Conservation (phyloP, 1,284 basidiomycete genomes). For the Puccinia brachypodii region DNA sequence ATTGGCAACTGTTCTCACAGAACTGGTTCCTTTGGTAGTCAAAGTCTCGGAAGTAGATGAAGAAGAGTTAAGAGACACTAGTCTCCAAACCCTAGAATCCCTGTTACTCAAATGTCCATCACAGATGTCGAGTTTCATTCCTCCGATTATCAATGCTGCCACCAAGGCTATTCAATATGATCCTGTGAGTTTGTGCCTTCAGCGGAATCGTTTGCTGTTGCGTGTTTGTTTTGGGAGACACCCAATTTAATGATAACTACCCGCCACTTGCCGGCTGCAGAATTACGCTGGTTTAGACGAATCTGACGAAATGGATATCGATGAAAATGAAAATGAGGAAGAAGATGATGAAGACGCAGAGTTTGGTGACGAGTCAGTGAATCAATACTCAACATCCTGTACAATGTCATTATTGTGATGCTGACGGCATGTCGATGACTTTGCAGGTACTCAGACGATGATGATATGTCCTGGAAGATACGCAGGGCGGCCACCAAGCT, state of each 20-base stretch:
- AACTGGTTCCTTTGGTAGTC: conserved; percentile 66
- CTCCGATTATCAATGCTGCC: conserved; percentile 68
- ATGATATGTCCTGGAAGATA: conserved; percentile 98
- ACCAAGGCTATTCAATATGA: conserved; percentile 85
- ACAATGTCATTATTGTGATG: not conserved
- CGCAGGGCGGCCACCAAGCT: conserved; percentile 89
- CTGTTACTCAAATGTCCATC: conserved; percentile 77
- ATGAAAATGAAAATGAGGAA: conserved; percentile 63
- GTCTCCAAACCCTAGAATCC: conserved; percentile 77
- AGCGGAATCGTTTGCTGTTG: not conserved
- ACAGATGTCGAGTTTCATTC: conserved; percentile 74
- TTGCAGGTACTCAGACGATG: conserved; percentile 87
- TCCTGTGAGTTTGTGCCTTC: conserved; percentile 65
- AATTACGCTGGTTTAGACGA: conserved; percentile 78
- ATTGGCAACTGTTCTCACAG: conserved; percentile 63
- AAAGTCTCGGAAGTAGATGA: conserved; percentile 70
- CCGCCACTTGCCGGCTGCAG: conserved; percentile 58
- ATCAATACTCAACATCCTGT: conserved; percentile 24
- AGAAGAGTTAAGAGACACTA: conserved; percentile 75
- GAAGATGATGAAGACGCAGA: conserved; percentile 70
- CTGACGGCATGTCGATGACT: conserved; percentile 10
- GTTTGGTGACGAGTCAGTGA: conserved; percentile 69
- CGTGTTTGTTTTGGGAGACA: not conserved
- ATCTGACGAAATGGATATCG: conserved; percentile 77
- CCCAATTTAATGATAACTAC: not conserved